These are phyloP conservation scores for Tilletia indica DNA, from an alignment of 1,284 basidiomycete species.

Conservation along the genomic window DNA sequence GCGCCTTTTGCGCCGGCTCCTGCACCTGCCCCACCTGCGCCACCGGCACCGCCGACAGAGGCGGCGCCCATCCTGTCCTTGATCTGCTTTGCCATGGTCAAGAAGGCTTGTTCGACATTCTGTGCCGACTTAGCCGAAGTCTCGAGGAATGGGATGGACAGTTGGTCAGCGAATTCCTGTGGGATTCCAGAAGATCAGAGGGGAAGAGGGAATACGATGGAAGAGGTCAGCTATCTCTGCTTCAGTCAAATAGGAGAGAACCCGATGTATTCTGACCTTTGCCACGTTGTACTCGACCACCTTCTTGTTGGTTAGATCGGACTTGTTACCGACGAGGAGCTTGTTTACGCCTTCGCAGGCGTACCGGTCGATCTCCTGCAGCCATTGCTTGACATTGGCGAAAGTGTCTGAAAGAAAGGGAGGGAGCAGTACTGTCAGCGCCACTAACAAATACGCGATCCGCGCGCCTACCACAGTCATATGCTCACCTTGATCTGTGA, in stretches of 20 bases:
- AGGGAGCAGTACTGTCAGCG: background rate
- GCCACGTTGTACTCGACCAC: conserved; percentile 96
- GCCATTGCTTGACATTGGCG: conserved; percentile 98
- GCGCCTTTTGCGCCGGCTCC: conserved; percentile 48
- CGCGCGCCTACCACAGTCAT: background rate
- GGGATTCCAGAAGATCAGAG: background rate
- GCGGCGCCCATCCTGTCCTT: conserved; percentile 45
- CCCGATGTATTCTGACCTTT: conserved; percentile 63
- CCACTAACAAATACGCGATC: background rate
- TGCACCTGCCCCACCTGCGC: conserved; percentile 5
- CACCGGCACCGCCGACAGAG: conserved; percentile 9
- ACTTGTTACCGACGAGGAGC: conserved; percentile 96
- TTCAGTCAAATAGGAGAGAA: too few species aligned
- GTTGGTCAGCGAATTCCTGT: conserved; percentile 49
- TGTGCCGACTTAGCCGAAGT: conserved; percentile 59
- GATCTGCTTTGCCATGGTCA: conserved; percentile 59
- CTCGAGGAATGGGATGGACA: conserved; percentile 58
- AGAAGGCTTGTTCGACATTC: conserved; percentile 60
- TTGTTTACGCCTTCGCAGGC: conserved; percentile 99
- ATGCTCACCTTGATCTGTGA: conserved; percentile 68
- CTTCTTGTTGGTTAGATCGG: conserved; percentile 95
- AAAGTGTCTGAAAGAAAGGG: conserved; percentile 71
- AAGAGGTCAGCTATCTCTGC: too few species aligned
- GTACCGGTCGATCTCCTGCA: conserved; percentile 98
- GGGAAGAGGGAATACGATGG: too few species aligned